A percentile compares a stretch with the other conserved stretches of the same genome.
Conservation (phyloP, 192 early-diverging fungal species). For the Phlyctochytrium arcticum region DNA sequence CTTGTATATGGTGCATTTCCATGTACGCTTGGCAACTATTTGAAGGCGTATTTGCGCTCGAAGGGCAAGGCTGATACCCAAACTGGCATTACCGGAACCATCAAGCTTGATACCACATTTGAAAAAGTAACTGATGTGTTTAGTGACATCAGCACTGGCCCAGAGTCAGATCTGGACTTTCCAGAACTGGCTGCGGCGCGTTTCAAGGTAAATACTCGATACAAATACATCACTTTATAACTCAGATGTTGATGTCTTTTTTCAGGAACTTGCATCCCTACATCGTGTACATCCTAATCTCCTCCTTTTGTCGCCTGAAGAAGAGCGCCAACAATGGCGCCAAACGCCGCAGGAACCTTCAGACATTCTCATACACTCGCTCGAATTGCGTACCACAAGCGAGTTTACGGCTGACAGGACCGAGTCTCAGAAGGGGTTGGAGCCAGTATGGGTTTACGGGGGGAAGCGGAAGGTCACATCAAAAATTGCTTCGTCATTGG, state of each 20-base stretch:
- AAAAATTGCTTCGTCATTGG: background rate
- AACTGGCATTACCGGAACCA: background rate
- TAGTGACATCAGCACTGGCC: background rate
- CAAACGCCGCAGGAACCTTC: slow-evolving; percentile 2
- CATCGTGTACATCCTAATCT: slow-evolving; percentile 15
- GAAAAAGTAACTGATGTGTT: slow-evolving; percentile 11
- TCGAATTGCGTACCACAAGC: background rate
- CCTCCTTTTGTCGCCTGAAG: background rate
- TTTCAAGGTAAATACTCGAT: slow-evolving; percentile 5
- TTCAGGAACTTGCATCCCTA: slow-evolving; percentile 1
- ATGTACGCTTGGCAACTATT: slow-evolving; percentile 17
- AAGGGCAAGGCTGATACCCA: too few species aligned
- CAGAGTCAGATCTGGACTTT: background rate
- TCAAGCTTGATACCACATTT: background rate
- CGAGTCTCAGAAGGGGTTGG: background rate
- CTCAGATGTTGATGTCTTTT: slow-evolving; percentile 1
- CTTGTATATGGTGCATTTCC: slow-evolving; percentile 36
- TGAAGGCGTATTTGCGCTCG: too few species aligned
- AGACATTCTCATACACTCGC: slow-evolving; percentile 10
- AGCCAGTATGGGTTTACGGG: background rate
- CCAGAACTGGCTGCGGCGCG: background rate
- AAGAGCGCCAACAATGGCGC: background rate
- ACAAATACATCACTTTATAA: background rate
- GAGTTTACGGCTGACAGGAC: background rate
- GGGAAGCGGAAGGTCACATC: too few species aligned